These are phyloP conservation scores for Xylariales sp. DNA, from an alignment of 2,329 filamentous ascomycete genomes.

Conservation along the genomic window DNA sequence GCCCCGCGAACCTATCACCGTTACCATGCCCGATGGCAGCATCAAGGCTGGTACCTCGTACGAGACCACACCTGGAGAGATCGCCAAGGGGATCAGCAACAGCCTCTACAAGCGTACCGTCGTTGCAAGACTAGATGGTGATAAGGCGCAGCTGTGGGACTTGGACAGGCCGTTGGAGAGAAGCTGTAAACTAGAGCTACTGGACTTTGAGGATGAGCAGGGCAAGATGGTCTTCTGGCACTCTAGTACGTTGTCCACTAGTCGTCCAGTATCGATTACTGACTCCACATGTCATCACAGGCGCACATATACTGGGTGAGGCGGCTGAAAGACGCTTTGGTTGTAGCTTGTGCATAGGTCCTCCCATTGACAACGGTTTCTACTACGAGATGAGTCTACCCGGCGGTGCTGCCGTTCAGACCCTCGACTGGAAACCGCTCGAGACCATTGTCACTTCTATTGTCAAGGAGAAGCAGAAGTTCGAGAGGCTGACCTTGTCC, in stretches of 20 bases:
- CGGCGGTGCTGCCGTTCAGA: slow-evolving; percentile 64
- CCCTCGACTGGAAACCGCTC: slow-evolving; percentile 77
- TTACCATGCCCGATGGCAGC: slow-evolving; percentile 70
- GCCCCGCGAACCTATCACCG: slow-evolving; percentile 68
- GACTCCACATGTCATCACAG: too few relatives aligned
- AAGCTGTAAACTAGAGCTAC: slow-evolving; percentile 77
- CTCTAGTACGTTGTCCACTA: slow-evolving; percentile 83
- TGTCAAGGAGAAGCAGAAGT: slow-evolving; percentile 94
- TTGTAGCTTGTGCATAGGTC: slow-evolving; percentile 89
- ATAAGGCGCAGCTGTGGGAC: slow-evolving; percentile 75
- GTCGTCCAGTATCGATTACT: too few relatives aligned
- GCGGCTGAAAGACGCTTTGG: slow-evolving; percentile 71
- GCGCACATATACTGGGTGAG: too few relatives aligned
- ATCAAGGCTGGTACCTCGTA: slow-evolving; percentile 73
- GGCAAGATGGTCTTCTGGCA: slow-evolving; percentile 98
- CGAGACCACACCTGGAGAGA: slow-evolving; percentile 82
- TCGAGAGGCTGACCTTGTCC: slow-evolving; percentile 81
- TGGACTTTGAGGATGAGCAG: slow-evolving; percentile 69
- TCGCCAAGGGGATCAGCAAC: slow-evolving; percentile 77
- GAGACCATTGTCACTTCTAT: slow-evolving; percentile 77
- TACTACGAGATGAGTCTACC: slow-evolving; percentile 95
- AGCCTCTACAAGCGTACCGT: slow-evolving; percentile 82
- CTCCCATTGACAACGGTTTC: slow-evolving; percentile 86
- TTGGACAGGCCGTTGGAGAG: slow-evolving; percentile 84
- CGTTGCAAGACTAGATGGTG: slow-evolving; percentile 77